Percentiles rank a stretch among this genome's conserved stretches.
Evolutionary conservation across 257 asterid species (phyloP).

Genomic region (Fraxinus anomala): DNA sequence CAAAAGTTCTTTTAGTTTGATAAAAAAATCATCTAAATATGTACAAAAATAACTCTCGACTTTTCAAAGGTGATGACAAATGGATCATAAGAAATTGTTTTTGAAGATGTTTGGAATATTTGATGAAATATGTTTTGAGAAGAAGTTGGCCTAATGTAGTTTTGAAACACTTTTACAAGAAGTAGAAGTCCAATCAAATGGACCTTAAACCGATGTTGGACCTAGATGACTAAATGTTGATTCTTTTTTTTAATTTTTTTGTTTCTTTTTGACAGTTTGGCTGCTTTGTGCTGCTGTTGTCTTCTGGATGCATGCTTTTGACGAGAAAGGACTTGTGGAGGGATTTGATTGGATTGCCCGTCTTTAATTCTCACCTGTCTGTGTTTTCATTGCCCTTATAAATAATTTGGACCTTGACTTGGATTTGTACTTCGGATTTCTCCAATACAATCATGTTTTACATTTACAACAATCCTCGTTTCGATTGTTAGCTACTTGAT

Average conservation of each 20-base stretch:
- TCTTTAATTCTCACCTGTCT: not conserved
- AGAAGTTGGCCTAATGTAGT: too few species aligned
- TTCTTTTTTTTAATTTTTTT: conserved; percentile 6
- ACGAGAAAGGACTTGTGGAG: conserved; percentile 5
- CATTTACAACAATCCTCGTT: not conserved
- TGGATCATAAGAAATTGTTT: too few species aligned
- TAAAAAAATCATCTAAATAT: too few species aligned
- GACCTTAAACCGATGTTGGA: too few species aligned
- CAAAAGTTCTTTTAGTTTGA: too few species aligned
- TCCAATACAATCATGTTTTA: not conserved
- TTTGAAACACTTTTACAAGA: too few species aligned
- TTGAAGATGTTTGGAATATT: too few species aligned
- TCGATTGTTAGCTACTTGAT: not conserved
- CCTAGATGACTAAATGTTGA: not conserved
- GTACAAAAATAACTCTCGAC: too few species aligned
- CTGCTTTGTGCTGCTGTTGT: conserved; percentile 73
- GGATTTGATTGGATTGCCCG: not conserved
- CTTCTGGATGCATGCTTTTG: conserved; percentile 64
- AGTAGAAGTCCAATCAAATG: too few species aligned
- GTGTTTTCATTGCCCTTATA: not conserved
- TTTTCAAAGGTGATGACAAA: too few species aligned
- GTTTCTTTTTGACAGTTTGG: conserved; percentile 42
- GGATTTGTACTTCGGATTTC: not conserved
- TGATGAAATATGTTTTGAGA: too few species aligned
- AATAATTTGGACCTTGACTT: not conserved